Evolutionary conservation across 108 stramenopile genomes (phyloP).

Genomic region (Discostella pseudostelligera): DNA sequence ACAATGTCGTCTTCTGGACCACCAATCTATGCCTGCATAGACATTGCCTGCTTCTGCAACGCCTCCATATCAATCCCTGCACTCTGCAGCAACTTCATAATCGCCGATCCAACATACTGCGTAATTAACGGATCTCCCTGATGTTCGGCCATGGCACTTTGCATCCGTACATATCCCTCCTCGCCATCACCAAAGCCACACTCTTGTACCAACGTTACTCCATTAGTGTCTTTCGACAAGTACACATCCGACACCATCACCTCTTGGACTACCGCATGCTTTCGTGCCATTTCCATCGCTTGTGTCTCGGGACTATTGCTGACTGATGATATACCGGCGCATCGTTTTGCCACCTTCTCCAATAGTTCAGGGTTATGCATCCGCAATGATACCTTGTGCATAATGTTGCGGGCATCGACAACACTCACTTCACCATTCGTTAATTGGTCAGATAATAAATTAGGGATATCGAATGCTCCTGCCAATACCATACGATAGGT

Average conservation of each 20-base stretch:
- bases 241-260: conserved; percentile 79
- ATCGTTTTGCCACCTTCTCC: conserved; percentile 55
- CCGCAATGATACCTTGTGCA: conserved; percentile 76
- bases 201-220: conserved; percentile 52
- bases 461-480: conserved; percentile 62
- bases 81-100: conserved; percentile 71
- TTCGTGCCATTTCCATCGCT: conserved; percentile 62
- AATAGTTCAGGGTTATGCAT: conserved; percentile 68
- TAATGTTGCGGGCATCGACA: conserved; percentile 78
- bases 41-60: conserved; percentile 22
- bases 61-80: conserved; percentile 72
- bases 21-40: conserved; percentile 13
- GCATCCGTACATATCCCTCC: conserved; percentile 80
- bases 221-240: conserved; percentile 47
- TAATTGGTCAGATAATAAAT: conserved; percentile 28
- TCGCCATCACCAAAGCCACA: conserved; percentile 73
- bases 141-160: conserved; percentile 82
- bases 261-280: conserved; percentile 78
- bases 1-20: too few relatives aligned
- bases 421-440: conserved; percentile 58
- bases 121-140: conserved; percentile 82
- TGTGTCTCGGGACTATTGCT: conserved; percentile 47
- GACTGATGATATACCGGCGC: conserved; percentile 24
- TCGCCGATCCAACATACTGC: conserved; percentile 79
- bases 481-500: conserved; percentile 71